Percentiles rank a stretch among this genome's conserved stretches.
Evolutionary conservation across 225 moss, liverwort and hornwort species (phyloP).

Genomic region (Pseudoscleropodium purum): DNA sequence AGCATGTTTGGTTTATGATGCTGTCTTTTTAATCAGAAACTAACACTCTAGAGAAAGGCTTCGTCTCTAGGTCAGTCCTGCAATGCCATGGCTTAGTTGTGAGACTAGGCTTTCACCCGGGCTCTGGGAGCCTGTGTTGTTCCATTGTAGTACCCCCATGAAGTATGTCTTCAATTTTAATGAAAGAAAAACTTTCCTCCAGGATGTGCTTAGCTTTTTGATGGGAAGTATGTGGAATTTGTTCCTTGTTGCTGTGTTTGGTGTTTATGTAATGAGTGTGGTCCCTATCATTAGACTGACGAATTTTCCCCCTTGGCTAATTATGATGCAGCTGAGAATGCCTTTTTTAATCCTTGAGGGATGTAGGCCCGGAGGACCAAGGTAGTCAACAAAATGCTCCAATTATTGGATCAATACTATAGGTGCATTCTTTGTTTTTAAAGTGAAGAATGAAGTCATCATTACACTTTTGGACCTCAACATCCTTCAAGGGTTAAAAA

Average conservation of each 20-base stretch:
- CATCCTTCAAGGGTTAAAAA: background rate
- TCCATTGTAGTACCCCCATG: background rate
- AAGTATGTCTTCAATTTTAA: background rate
- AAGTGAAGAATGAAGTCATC: too few species aligned
- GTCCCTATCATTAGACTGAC: background rate
- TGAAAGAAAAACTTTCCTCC: background rate
- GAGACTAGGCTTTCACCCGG: background rate
- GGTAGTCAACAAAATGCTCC: too few species aligned
- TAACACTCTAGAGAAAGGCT: background rate
- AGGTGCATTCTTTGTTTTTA: too few species aligned
- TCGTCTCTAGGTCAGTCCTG: background rate
- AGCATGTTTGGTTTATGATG: slow-evolving; percentile 6
- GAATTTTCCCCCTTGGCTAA: background rate
- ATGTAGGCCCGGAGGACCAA: too few species aligned
- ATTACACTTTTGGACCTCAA: too few species aligned
- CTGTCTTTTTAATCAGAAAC: background rate
- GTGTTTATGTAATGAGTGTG: background rate
- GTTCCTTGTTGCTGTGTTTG: background rate
- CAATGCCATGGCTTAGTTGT: background rate
- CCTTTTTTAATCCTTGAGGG: background rate
- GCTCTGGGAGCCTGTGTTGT: background rate
- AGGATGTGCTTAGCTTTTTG: background rate
- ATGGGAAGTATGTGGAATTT: background rate
- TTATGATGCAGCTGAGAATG: background rate
- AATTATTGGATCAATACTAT: too few species aligned